phyloP scores from a whole-genome alignment of 345 rosid species.

The Hirschfeldia incana region DNA sequence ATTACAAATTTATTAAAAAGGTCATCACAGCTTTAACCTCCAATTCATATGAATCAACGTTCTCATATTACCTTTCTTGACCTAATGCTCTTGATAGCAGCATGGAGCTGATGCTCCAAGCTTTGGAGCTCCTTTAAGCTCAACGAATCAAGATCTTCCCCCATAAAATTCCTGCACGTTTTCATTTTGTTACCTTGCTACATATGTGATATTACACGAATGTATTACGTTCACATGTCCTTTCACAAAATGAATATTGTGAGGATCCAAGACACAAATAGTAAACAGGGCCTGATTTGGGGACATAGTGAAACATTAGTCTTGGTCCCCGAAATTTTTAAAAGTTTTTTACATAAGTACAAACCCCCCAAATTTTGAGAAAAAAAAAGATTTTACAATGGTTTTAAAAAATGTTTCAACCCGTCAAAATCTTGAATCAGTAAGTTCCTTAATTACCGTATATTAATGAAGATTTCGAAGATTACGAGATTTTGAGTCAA shows the following conservation, averaged over 20 bases:
- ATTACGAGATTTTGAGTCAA: not conserved
- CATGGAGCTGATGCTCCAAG: conserved; percentile 80
- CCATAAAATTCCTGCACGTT: conserved; percentile 72
- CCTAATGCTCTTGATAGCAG: conserved; percentile 67
- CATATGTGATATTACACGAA: not conserved
- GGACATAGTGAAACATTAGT: no score
- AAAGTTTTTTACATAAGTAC: no score
- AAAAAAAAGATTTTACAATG: no score
- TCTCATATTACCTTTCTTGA: conserved; percentile 57
- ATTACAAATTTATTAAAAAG: not conserved
- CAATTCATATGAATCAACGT: not conserved
- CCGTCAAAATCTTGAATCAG: no score
- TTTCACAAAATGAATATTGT: not conserved
- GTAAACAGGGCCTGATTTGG: not conserved
- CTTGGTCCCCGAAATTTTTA: no score
- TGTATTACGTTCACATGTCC: not conserved
- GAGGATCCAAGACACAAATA: not conserved
- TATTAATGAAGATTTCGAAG: not conserved
- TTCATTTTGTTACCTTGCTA: not conserved
- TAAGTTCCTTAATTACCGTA: not conserved
- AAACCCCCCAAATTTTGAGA: no score
- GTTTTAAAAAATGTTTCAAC: no score
- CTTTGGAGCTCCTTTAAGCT: conserved; percentile 76
- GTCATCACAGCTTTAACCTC: not conserved
- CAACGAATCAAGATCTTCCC: conserved; percentile 74